Evolutionary conservation across 495 filamentous ascomycete genomes (phyloP).

Genomic region (Apodospora peruviana): DNA sequence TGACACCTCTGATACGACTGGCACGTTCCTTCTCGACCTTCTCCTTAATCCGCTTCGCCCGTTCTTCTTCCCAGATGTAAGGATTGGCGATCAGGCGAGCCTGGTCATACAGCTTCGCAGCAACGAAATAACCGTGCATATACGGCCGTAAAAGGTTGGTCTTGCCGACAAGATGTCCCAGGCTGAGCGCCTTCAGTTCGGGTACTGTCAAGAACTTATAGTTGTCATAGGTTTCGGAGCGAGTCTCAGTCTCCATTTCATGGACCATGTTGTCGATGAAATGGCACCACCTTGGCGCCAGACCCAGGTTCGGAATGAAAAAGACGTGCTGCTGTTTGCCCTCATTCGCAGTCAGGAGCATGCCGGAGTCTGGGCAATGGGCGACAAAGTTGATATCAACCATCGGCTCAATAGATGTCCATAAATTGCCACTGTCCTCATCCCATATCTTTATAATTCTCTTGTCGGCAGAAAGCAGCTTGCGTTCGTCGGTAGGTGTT

Average conservation of each 20-base stretch:
- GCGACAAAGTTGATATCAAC: constrained; percentile 92
- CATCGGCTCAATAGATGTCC: constrained; percentile 91
- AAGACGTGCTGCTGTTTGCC: constrained; percentile 68
- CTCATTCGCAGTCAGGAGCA: constrained; percentile 94
- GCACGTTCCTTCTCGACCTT: constrained; percentile 93
- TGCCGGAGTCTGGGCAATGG: constrained; percentile 79
- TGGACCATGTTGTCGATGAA: constrained; percentile 97
- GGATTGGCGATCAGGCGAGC: constrained; percentile 88
- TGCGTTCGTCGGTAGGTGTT: constrained; percentile 71
- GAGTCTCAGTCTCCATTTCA: constrained; percentile 82
- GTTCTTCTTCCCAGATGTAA: constrained; percentile 84
- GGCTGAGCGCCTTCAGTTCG: constrained; percentile 71
- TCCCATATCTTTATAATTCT: constrained; percentile 98
- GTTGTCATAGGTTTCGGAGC: constrained; percentile 87
- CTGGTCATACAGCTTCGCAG: constrained; percentile 87
- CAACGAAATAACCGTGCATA: constrained; percentile 98
- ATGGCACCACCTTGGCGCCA: constrained; percentile 90
- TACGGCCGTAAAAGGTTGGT: constrained; percentile 85
- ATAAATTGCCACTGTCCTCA: constrained; percentile 69
- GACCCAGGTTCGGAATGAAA: constrained; percentile 83
- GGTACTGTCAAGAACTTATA: constrained; percentile 92
- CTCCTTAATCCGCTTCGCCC: constrained; percentile 78
- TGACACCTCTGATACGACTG: constrained; percentile 83
- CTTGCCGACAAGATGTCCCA: constrained; percentile 82
- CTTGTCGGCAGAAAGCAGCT: constrained; percentile 88